Base-by-base conservation (phyloP, 345 rosid species). In the Geranium brycei region DNA sequence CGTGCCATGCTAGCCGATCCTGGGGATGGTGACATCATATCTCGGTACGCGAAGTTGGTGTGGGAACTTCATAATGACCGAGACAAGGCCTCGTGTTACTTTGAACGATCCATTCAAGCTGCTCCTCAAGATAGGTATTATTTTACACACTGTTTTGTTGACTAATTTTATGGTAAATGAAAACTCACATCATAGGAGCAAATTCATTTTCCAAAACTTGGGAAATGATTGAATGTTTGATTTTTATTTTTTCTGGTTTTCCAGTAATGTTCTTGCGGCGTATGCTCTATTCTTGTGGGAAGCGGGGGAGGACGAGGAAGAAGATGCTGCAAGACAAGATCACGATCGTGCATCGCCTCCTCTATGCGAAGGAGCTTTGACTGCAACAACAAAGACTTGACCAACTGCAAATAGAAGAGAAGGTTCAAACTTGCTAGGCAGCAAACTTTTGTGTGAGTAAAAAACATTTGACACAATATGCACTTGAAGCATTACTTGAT, bases 31-130 rank as follows among this genome's bases (percentile, higher is more conserved):
- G 75, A 78, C 41, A 80, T 77, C 19, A 76, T 85, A 56, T 57
- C 80, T 10, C 75, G 77, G 70, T 82, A 83, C 71, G 97, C 90
- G 66, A 82, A 82, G 74, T 62, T 87, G 62, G 78, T 77, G 2
- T 88, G 91, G 97, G 79, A 85, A 65, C 79, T 85, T 64, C 79
- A 88, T 71, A 79, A 69, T 65, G 88, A 88, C 69, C 76, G 73
- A 75, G 78, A 70, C 56, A 82, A 69, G 76, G 95, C 95, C 13
- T 66, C 69, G 55, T 68, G 56, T 69, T 83, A 77, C 82, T 87
- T 79, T 69, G 81, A 85, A 74, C 85, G 73, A 56, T 91, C 96
- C 1, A 77, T 78, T 74, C 72, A 60, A 77, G 82, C 79, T 35
- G 83, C 96, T 68, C 88, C 91, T 32, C 67, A 75, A 5, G 80